Evolutionary conservation across 495 filamentous ascomycete species (phyloP).

Genomic region (Neurospora intermedia): DNA sequence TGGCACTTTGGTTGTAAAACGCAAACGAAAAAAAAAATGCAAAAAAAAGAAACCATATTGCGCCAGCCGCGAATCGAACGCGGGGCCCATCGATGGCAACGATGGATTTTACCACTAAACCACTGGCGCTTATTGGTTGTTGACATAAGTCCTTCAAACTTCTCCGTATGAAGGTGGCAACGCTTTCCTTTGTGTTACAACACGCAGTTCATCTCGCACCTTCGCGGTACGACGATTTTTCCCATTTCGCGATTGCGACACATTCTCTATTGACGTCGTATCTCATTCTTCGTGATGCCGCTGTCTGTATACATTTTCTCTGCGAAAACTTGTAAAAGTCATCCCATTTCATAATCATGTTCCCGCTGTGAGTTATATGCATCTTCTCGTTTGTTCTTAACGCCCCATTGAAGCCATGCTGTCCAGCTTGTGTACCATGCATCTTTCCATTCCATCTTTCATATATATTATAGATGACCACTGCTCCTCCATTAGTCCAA

Average conservation of each 20-base stretch:
- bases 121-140: slow-evolving; percentile 17
- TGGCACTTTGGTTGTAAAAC: neutral
- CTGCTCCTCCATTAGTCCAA: neutral
- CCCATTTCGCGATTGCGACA: too few relatives aligned
- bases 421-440: neutral
- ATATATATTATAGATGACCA: neutral
- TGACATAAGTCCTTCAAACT: too few relatives aligned
- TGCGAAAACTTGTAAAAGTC: neutral
- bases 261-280: neutral
- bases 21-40: neutral
- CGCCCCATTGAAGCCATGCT: neutral
- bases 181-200: too few relatives aligned
- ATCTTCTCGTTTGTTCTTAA: neutral
- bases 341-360: neutral
- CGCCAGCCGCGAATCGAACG: slow-evolving; percentile 41
- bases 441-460: neutral
- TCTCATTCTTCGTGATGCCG: neutral
- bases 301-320: neutral
- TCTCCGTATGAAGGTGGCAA: too few relatives aligned
- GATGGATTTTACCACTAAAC: slow-evolving; percentile 46
- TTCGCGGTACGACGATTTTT: too few relatives aligned
- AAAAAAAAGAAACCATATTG: slow-evolving; percentile 3
- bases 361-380: neutral
- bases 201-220: too few relatives aligned
- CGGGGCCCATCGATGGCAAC: slow-evolving; percentile 44